These are phyloP conservation scores for Cornus controversa DNA, from an alignment of 148 eudicot genomes.

Conservation along the genomic window DNA sequence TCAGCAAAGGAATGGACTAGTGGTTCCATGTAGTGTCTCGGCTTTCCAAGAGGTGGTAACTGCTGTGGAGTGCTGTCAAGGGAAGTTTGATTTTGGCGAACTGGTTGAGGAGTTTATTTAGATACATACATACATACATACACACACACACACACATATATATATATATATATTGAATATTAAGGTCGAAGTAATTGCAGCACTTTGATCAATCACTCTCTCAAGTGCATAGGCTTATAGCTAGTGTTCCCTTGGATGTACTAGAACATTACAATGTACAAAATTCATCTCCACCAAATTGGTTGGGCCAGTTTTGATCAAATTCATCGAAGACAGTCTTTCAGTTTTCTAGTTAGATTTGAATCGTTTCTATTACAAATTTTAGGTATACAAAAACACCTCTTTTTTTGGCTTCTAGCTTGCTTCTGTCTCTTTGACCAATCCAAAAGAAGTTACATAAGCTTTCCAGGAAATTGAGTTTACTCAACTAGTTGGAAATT, in stretches of 20 bases:
- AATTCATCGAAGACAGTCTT: not conserved
- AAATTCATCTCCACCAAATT: not conserved
- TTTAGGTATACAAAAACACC: not conserved
- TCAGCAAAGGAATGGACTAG: slow-evolving; percentile 58
- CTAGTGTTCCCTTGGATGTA: not conserved
- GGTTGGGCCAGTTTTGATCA: not conserved
- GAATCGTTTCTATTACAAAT: too few species aligned
- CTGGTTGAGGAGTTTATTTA: slow-evolving; percentile 44
- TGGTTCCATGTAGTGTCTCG: slow-evolving; percentile 64
- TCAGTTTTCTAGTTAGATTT: not conserved
- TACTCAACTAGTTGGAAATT: too few species aligned
- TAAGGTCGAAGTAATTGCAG: not conserved
- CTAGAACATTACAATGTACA: not conserved
- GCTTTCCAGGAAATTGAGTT: too few species aligned
- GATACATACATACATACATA: not conserved
- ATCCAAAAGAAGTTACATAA: too few species aligned
- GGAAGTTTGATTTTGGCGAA: slow-evolving; percentile 65
- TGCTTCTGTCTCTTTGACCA: not conserved
- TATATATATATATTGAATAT: not conserved
- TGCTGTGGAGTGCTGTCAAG: slow-evolving; percentile 54
- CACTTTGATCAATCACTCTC: not conserved
- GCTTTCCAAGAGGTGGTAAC: slow-evolving; percentile 57
- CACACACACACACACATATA: too few species aligned
- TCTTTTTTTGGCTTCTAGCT: not conserved
- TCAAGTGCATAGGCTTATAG: not conserved